Evolutionary conservation across 768 basidiomycete genomes (phyloP).

Genomic region (Sporobolomyces roseus): DNA sequence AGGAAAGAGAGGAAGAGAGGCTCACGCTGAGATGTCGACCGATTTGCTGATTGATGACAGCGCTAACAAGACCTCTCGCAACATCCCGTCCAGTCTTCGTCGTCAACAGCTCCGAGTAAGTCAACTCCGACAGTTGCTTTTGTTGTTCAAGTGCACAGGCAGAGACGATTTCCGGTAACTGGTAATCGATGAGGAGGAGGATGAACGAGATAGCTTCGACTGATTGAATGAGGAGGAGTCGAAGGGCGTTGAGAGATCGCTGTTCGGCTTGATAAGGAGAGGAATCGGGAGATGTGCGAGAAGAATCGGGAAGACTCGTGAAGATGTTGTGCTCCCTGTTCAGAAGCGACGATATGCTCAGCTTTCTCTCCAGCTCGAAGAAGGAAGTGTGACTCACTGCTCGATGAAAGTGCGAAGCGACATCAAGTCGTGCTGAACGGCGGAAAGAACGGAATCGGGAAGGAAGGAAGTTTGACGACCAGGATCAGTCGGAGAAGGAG

Average conservation of each 20-base stretch:
- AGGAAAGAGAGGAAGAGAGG: not conserved
- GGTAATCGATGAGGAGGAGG: slow-evolving; percentile 84
- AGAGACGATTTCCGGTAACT: slow-evolving; percentile 73
- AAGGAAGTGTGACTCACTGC: slow-evolving; percentile 7
- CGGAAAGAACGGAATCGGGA: slow-evolving; percentile 61
- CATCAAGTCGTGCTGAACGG: slow-evolving; percentile 73
- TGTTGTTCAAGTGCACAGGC: slow-evolving; percentile 68
- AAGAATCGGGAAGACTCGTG: slow-evolving; percentile 30
- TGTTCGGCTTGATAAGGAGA: slow-evolving; percentile 64
- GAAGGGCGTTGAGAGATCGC: slow-evolving; percentile 56
- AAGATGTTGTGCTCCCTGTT: slow-evolving; percentile 64
- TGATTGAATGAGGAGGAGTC: slow-evolving; percentile 69
- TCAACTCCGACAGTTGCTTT: slow-evolving; percentile 63
- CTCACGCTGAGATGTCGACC: slow-evolving; percentile 89
- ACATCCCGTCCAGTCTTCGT: slow-evolving; percentile 78
- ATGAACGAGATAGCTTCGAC: slow-evolving; percentile 94
- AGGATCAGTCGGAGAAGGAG: slow-evolving; percentile 50
- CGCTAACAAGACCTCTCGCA: slow-evolving; percentile 84
- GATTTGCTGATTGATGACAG: slow-evolving; percentile 96
- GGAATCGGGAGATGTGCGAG: slow-evolving; percentile 8
- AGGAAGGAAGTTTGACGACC: slow-evolving; percentile 54
- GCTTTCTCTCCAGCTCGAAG: not conserved
- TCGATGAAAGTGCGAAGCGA: slow-evolving; percentile 56
- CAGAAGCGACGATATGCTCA: not conserved
- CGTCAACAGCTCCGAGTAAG: slow-evolving; percentile 82